A percentile compares a stretch with the other conserved stretches of the same genome.
phyloP scores from a whole-genome alignment of 2,329 filamentous ascomycete species.

The Claviceps sp. region DNA sequence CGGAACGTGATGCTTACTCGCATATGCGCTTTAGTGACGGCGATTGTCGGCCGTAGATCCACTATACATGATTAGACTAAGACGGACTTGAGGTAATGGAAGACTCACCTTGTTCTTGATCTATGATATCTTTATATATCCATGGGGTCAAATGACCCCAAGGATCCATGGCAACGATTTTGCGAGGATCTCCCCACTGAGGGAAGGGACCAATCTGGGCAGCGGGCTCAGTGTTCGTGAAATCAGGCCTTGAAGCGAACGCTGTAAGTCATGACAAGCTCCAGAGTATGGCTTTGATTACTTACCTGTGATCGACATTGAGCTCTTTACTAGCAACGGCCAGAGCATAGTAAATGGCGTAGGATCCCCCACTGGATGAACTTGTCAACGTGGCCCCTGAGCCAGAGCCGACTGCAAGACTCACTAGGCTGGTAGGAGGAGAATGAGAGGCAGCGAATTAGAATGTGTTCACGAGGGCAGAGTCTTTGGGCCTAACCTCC shows the following conservation, averaged over 20 bases:
- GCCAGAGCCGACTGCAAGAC: conserved; percentile 1
- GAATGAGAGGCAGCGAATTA: not conserved
- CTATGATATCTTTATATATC: conserved; percentile 68
- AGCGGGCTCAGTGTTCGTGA: conserved; percentile 76
- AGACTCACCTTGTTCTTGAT: conserved; percentile 52
- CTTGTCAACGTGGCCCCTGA: not conserved
- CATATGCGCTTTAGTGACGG: conserved; percentile 88
- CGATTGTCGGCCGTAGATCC: conserved; percentile 82
- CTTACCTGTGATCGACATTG: conserved; percentile 58
- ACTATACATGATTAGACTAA: conserved; percentile 28
- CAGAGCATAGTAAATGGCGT: conserved; percentile 89
- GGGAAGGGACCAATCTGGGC: conserved; percentile 77
- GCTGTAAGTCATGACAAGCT: conserved; percentile 6
- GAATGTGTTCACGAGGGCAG: not conserved
- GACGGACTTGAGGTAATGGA: not conserved
- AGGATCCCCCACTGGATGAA: conserved; percentile 57
- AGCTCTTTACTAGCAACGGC: conserved; percentile 87
- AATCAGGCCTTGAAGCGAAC: conserved; percentile 34
- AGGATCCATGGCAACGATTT: conserved; percentile 97
- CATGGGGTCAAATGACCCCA: conserved; percentile 78
- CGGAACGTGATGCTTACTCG: conserved; percentile 32
- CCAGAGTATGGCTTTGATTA: not conserved
- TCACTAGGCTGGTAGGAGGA: conserved; percentile 21
- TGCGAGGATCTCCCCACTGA: conserved; percentile 78
- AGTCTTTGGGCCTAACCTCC: conserved; percentile 32